Conservation (phyloP, 1,139 yeast genomes). For the Martiniozyma asiatica region DNA sequence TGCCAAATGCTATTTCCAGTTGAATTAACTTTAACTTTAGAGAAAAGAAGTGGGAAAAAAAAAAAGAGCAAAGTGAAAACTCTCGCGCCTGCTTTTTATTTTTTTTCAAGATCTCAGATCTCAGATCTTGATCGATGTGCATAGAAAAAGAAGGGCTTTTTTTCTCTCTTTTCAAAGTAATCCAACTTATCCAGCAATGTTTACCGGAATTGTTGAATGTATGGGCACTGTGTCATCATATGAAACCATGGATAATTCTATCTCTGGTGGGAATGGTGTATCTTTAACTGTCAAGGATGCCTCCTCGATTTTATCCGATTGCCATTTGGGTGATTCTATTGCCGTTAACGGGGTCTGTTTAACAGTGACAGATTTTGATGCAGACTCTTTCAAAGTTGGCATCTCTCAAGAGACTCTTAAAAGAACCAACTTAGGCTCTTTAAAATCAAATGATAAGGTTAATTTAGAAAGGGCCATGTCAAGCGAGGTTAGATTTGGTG, state of each 20-base stretch:
- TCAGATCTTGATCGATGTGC: conserved; percentile 59
- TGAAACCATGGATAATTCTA: conserved; percentile 36
- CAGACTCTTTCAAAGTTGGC: conserved; percentile 64
- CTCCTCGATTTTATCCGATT: conserved; percentile 54
- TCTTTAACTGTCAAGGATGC: conserved; percentile 60
- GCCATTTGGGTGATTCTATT: conserved; percentile 87
- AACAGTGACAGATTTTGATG: conserved; percentile 79
- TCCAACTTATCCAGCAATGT: conserved; percentile 63
- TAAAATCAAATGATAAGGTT: conserved; percentile 48
- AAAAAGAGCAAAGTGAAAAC: too few relatives aligned
- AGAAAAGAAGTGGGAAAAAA: too few relatives aligned
- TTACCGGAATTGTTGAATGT: conserved; percentile 85
- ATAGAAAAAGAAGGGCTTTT: conserved; percentile 62
- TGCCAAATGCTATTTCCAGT: too few relatives aligned
- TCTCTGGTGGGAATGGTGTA: conserved; percentile 70
- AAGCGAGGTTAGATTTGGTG: conserved; percentile 80
- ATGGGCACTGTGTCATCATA: conserved; percentile 56
- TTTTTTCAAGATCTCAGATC: too few relatives aligned
- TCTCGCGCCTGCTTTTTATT: too few relatives aligned
- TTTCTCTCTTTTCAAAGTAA: conserved; percentile 34
- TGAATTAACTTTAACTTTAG: too few relatives aligned
- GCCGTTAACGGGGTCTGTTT: conserved; percentile 84
- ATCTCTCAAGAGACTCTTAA: conserved; percentile 87
- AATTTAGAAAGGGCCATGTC: conserved; percentile 86
- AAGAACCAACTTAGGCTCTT: conserved; percentile 60